phyloP scores from a whole-genome alignment of 2,329 filamentous ascomycete species.

The Sporothrix schenckii region DNA sequence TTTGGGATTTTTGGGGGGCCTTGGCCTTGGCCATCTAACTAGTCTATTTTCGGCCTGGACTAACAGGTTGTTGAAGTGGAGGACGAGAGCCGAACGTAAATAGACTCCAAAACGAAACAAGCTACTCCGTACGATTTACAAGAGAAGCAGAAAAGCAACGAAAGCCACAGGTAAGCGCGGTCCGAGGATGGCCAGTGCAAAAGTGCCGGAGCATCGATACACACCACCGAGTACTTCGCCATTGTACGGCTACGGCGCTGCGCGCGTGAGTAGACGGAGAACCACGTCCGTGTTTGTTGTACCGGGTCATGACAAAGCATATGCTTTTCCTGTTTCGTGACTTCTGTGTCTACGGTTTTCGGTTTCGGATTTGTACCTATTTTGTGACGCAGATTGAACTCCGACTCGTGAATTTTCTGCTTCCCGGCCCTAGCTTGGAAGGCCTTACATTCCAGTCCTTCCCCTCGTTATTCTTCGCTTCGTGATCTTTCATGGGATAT shows the following conservation, averaged over 20 bases:
- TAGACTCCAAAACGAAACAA: slow-evolving; percentile 1
- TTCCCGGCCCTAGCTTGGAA: neutral
- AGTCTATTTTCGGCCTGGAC: slow-evolving; percentile 19
- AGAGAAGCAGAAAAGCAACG: neutral
- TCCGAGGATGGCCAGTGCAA: neutral
- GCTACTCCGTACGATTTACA: too few species aligned
- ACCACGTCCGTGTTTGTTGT: slow-evolving; percentile 20
- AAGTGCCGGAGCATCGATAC: slow-evolving; percentile 19
- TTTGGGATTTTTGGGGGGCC: too few species aligned
- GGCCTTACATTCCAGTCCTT: neutral
- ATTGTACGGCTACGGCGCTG: slow-evolving; percentile 25
- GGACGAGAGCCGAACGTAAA: slow-evolving; percentile 1
- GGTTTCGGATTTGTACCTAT: neutral
- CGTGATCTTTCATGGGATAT: neutral
- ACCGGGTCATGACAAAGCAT: slow-evolving; percentile 12
- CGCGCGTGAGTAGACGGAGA: neutral
- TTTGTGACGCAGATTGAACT: slow-evolving; percentile 15
- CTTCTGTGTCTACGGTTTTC: neutral
- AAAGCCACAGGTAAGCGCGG: neutral
- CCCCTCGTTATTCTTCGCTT: neutral
- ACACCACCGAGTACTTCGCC: slow-evolving; percentile 15
- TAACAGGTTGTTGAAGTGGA: neutral
- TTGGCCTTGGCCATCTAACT: neutral
- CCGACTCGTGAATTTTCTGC: too few species aligned
- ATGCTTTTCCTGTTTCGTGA: neutral